Evolutionary conservation across 129 eudicot species (phyloP).

Genomic region (Erigeron canadensis): DNA sequence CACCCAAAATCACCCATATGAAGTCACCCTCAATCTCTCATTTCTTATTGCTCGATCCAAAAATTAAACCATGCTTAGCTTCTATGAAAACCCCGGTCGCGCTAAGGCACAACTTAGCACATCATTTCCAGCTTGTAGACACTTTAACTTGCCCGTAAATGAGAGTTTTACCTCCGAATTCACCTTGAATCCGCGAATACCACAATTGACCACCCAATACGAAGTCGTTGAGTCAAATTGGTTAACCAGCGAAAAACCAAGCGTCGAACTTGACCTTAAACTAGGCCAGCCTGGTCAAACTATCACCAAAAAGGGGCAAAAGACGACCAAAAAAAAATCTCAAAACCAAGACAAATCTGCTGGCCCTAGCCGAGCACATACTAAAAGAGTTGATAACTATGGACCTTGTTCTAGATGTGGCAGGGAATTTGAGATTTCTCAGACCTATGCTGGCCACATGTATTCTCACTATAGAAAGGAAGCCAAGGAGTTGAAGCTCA

Average conservation of each 20-base stretch:
- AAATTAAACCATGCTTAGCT: background rate
- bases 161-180: background rate
- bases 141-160: background rate
- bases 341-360: background rate
- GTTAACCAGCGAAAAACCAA: background rate
- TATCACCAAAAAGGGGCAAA: background rate
- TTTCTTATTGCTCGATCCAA: background rate
- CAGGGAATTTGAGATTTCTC: background rate
- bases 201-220: background rate
- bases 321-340: too few relatives aligned
- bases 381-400: background rate
- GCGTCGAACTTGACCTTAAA: constrained; percentile 3
- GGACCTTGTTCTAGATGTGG: constrained; percentile 11
- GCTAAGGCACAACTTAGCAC: background rate
- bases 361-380: too few relatives aligned
- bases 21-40: background rate
- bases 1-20: background rate
- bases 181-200: background rate
- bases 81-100: background rate
- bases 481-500: too few relatives aligned
- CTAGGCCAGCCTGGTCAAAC: constrained; percentile 3
- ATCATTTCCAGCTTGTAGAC: too few relatives aligned
- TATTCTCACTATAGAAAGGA: background rate
- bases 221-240: background rate
- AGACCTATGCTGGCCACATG: constrained; percentile 9